These are phyloP conservation scores for Letharia columbiana DNA, from an alignment of 495 filamentous ascomycete species.

Conservation along the genomic window DNA sequence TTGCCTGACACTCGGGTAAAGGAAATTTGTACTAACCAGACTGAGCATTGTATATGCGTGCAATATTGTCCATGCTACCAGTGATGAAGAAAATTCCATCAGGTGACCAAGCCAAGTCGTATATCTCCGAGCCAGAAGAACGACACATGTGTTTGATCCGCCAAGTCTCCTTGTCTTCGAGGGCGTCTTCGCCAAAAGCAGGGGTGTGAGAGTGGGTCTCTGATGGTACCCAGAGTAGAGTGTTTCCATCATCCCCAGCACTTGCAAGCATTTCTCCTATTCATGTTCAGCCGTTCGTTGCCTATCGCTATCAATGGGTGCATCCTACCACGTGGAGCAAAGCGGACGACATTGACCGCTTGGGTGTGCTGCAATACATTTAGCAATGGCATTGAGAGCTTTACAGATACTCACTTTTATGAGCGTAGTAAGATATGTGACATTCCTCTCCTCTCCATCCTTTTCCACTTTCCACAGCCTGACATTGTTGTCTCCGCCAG, in stretches of 20 bases:
- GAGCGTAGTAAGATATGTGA: conserved; percentile 84
- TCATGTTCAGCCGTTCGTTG: conserved; percentile 27
- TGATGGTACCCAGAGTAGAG: conserved; percentile 87
- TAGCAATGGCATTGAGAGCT: neutral
- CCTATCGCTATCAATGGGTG: conserved; percentile 7
- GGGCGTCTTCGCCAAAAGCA: conserved; percentile 69
- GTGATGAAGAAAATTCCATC: conserved; percentile 96
- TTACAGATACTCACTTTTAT: conserved; percentile 40
- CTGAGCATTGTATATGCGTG: conserved; percentile 90
- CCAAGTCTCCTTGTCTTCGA: conserved; percentile 96
- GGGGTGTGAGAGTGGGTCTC: conserved; percentile 56
- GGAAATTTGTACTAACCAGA: conserved; percentile 52
- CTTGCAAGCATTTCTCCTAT: conserved; percentile 87
- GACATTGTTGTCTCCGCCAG: conserved; percentile 94
- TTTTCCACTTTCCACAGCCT: conserved; percentile 85
- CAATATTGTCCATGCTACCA: conserved; percentile 98
- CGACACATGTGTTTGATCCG: conserved; percentile 95
- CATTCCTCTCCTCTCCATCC: conserved; percentile 77
- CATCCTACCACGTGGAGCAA: conserved; percentile 72
- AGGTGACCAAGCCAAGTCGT: conserved; percentile 96
- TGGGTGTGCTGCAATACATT: conserved; percentile 58
- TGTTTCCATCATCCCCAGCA: conserved; percentile 94
- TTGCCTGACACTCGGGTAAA: neutral
- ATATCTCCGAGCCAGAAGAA: conserved; percentile 85
- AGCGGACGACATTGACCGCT: conserved; percentile 96